Conservation (phyloP, 2,329 filamentous ascomycete species). For the Ceratocystis papillata region DNA sequence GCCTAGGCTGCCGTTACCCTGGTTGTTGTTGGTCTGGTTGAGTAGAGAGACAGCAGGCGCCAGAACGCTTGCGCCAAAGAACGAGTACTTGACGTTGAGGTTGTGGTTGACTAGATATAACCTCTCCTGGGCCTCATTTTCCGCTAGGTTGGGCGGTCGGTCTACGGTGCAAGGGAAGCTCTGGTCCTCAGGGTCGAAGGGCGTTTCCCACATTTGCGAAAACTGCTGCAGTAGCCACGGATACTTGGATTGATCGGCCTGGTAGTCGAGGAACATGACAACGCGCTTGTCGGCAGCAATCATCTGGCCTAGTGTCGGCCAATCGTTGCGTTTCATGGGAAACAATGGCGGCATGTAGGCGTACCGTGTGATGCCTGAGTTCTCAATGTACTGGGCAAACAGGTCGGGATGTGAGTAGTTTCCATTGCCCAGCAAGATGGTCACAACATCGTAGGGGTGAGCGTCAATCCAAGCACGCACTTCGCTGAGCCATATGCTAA, state of each 20-base stretch:
- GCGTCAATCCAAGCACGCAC: constrained; percentile 61
- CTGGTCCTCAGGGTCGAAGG: constrained; percentile 58
- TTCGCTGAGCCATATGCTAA: constrained; percentile 58
- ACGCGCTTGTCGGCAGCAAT: constrained; percentile 61
- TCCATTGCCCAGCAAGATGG: constrained; percentile 74
- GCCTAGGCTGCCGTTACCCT: constrained; percentile 57
- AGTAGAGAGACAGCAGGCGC: constrained; percentile 61
- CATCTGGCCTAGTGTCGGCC: constrained; percentile 72
- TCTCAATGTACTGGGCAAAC: constrained; percentile 58
- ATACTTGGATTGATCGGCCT: constrained; percentile 63
- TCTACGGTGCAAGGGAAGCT: constrained; percentile 68
- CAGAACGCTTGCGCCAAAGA: constrained; percentile 53
- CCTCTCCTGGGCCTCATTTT: constrained; percentile 47
- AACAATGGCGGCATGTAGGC: constrained; percentile 61
- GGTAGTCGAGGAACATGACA: constrained; percentile 75
- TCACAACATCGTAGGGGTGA: constrained; percentile 80
- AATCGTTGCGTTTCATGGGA: constrained; percentile 62
- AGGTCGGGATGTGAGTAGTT: constrained; percentile 55
- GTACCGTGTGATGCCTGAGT: constrained; percentile 60
- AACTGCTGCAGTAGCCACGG: constrained; percentile 86
- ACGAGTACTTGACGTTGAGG: constrained; percentile 63
- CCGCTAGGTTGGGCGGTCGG: constrained; percentile 57
- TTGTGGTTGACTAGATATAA: constrained; percentile 88
- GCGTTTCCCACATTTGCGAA: constrained; percentile 80
- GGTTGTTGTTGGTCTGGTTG: constrained; percentile 59